These are phyloP conservation scores for Mimosa pudica DNA, from an alignment of 306 rosid genomes.

Conservation along the genomic window DNA sequence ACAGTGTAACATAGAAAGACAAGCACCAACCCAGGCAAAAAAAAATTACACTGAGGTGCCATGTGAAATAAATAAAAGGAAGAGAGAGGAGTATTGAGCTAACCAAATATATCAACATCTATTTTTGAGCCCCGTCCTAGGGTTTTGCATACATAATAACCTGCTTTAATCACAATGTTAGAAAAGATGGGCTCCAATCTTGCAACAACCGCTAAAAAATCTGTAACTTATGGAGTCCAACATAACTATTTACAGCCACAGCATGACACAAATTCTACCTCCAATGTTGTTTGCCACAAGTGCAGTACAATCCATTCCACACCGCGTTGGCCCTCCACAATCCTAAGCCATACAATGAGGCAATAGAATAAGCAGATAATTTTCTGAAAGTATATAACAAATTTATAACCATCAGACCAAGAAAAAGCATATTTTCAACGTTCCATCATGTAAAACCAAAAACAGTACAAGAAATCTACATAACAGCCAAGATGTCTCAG, in stretches of 20 bases:
- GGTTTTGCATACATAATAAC: conserved; percentile 76
- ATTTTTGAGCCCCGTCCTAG: conserved; percentile 61
- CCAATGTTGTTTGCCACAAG: conserved; percentile 62
- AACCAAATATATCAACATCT: conserved; percentile 67
- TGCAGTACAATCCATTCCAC: conserved; percentile 89
- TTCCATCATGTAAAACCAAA: conserved; percentile 20
- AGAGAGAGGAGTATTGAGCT: conserved; percentile 27
- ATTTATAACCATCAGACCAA: neutral
- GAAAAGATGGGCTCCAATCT: conserved; percentile 31
- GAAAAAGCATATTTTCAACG: neutral
- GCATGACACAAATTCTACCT: conserved; percentile 49
- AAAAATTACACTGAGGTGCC: conserved; percentile 24
- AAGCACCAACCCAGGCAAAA: conserved; percentile 29
- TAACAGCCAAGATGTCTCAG: conserved; percentile 22
- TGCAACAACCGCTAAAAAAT: conserved; percentile 9
- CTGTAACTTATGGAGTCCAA: conserved; percentile 25
- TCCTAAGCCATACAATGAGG: conserved; percentile 54
- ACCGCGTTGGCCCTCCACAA: conserved; percentile 80
- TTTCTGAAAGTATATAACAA: conserved; percentile 11
- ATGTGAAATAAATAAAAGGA: conserved; percentile 28
- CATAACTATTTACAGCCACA: neutral
- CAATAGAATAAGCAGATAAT: conserved; percentile 30
- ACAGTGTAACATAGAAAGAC: conserved; percentile 9
- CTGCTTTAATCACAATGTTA: conserved; percentile 58
- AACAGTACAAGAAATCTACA: conserved; percentile 7